These are phyloP conservation scores for Verticillium alfalfae DNA, from an alignment of 2,329 filamentous ascomycete species.

Conservation along the genomic window DNA sequence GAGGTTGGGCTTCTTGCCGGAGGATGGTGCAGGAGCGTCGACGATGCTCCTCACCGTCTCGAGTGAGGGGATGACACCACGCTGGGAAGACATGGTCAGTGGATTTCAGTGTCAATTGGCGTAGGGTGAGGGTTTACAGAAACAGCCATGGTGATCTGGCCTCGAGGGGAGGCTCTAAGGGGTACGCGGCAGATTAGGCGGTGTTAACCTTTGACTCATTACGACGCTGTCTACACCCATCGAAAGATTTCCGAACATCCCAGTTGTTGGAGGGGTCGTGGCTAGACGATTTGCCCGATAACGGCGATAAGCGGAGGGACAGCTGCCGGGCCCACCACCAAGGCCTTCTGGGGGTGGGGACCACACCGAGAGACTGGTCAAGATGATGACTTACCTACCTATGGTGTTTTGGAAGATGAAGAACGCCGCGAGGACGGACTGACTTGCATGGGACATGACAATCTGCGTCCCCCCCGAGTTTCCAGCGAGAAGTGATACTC, in stretches of 20 bases:
- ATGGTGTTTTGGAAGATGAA: too few relatives aligned
- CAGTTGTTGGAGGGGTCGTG: neutral
- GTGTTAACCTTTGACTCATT: constrained; percentile 10
- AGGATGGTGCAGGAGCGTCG: constrained; percentile 15
- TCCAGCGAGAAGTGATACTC: too few relatives aligned
- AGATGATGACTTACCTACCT: too few relatives aligned
- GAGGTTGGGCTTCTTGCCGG: constrained; percentile 53
- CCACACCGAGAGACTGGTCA: too few relatives aligned
- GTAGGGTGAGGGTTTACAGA: constrained; percentile 15
- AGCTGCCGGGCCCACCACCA: neutral
- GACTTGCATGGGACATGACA: too few relatives aligned
- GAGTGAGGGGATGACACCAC: constrained; percentile 37
- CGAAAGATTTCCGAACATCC: neutral
- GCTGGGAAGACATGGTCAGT: constrained; percentile 19
- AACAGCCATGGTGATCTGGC: constrained; percentile 18
- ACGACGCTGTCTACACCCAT: neutral
- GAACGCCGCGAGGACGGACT: too few relatives aligned
- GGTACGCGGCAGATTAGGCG: constrained; percentile 1
- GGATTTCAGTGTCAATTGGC: neutral
- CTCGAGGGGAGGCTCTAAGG: constrained; percentile 1
- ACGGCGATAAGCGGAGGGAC: constrained; percentile 2
- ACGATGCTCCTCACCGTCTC: constrained; percentile 39
- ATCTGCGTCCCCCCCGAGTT: too few relatives aligned
- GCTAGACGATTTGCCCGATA: neutral
- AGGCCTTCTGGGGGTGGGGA: neutral